Evolutionary conservation across 768 basidiomycete species (phyloP).

Genomic region (Dictyophora rubrovolvata): DNA sequence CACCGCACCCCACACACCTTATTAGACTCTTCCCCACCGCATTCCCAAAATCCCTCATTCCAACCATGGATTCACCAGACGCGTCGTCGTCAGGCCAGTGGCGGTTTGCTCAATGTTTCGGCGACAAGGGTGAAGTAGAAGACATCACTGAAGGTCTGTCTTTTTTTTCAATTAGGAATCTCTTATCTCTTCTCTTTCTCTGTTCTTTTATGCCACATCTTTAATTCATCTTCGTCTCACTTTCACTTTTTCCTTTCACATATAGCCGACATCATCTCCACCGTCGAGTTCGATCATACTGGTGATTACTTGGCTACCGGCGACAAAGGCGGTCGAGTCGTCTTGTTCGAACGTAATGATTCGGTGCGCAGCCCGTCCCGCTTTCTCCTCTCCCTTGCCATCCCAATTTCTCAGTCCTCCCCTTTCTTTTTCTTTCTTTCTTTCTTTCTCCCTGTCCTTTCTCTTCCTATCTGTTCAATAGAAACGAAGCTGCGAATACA

Average conservation of each 20-base stretch:
- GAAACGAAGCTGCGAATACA: constrained; percentile 99
- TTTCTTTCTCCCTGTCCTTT: constrained; percentile 23
- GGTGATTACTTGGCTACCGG: constrained; percentile 99
- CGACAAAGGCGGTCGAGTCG: constrained; percentile 98
- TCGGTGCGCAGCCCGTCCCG: constrained; percentile 44
- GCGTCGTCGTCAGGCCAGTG: constrained; percentile 79
- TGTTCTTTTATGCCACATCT: background rate
- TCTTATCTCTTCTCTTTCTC: constrained; percentile 5
- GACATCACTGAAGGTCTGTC: constrained; percentile 94
- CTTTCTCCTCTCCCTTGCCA: constrained; percentile 1
- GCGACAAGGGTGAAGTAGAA: constrained; percentile 98
- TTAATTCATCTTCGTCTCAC: constrained; percentile 12
- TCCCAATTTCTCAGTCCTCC: constrained; percentile 7
- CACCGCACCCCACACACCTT: background rate
- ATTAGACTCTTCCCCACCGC: background rate
- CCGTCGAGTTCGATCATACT: constrained; percentile 98
- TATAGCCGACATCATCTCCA: constrained; percentile 98
- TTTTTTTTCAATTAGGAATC: constrained; percentile 9
- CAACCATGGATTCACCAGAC: constrained; percentile 63
- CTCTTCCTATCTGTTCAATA: constrained; percentile 28
- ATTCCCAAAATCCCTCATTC: constrained; percentile 9
- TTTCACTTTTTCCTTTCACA: constrained; percentile 14
- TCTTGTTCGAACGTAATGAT: constrained; percentile 97
- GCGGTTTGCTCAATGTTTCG: constrained; percentile 99
- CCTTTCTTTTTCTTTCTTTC: constrained; percentile 22